These are phyloP conservation scores for Emericellopsis atlantica DNA, from an alignment of 2,329 filamentous ascomycete genomes.

Conservation along the genomic window DNA sequence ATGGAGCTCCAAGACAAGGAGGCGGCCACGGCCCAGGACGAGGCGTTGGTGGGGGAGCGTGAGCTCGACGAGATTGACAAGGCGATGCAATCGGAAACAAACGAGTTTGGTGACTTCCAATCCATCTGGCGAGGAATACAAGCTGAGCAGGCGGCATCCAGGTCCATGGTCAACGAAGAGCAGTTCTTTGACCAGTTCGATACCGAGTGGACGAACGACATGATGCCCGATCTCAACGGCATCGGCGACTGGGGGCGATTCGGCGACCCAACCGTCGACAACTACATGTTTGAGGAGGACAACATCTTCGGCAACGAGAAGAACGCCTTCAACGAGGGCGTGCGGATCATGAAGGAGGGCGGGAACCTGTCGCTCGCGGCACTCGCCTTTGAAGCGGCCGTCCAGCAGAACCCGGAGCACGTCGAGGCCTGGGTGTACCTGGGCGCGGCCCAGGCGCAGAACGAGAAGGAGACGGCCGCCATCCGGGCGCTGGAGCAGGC, in stretches of 20 bases:
- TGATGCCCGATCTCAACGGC: conserved; percentile 44
- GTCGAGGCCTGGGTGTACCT: conserved; percentile 90
- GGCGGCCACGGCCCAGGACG: conserved; percentile 46
- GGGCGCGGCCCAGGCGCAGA: conserved; percentile 87
- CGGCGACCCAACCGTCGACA: conserved; percentile 67
- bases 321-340: conserved; percentile 85
- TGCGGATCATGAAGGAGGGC: conserved; percentile 85
- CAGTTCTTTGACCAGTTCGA: conserved; percentile 57
- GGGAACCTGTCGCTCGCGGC: conserved; percentile 90
- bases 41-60: conserved; percentile 60
- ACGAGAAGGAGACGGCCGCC: conserved; percentile 94
- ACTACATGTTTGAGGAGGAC: conserved; percentile 90
- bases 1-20: conserved; percentile 58
- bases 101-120: conserved; percentile 79
- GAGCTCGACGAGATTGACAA: conserved; percentile 82
- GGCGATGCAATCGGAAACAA: conserved; percentile 53
- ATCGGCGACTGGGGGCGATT: conserved; percentile 53
- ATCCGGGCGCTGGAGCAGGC: conserved; percentile 90
- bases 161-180: conserved; percentile 57
- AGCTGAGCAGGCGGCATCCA: conserved; percentile 59
- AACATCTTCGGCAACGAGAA: conserved; percentile 74
- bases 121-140: conserved; percentile 76
- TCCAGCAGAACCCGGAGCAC: conserved; percentile 78
- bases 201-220: conserved; percentile 60
- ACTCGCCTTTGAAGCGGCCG: conserved; percentile 88